Evolutionary conservation across 1,284 basidiomycete genomes (phyloP).

Genomic region (Sporisorium scitamineum): DNA sequence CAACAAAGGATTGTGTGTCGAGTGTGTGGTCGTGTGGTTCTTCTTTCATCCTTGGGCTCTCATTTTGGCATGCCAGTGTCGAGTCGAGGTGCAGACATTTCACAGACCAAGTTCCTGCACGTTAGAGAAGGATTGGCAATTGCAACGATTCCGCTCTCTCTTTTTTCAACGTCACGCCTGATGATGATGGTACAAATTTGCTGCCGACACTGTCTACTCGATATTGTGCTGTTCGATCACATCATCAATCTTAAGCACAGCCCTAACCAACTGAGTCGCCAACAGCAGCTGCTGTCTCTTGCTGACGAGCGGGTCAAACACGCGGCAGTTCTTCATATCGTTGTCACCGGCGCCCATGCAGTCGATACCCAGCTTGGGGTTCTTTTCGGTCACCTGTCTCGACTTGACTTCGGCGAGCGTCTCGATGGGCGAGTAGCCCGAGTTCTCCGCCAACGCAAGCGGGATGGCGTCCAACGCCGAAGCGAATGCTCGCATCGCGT

Average conservation of each 20-base stretch:
- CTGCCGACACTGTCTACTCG: slow-evolving; percentile 22
- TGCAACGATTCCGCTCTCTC: not conserved
- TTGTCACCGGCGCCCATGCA: slow-evolving; percentile 80
- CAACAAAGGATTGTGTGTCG: too few species aligned
- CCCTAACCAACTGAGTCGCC: slow-evolving; percentile 85
- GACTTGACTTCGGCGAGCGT: slow-evolving; percentile 94
- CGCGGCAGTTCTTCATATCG: slow-evolving; percentile 97
- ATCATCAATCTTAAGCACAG: slow-evolving; percentile 70
- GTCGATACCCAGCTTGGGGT: slow-evolving; percentile 90
- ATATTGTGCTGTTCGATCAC: slow-evolving; percentile 66
- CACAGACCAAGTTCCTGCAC: too few species aligned
- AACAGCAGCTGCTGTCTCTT: slow-evolving; percentile 97
- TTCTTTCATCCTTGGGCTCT: too few species aligned
- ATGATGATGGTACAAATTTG: not conserved
- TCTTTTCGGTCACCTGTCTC: slow-evolving; percentile 87
- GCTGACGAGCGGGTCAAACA: slow-evolving; percentile 95
- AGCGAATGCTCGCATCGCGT: slow-evolving; percentile 98
- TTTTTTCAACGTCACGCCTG: not conserved
- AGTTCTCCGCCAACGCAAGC: slow-evolving; percentile 96
- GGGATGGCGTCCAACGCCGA: slow-evolving; percentile 93
- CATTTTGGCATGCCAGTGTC: too few species aligned
- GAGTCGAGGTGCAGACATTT: too few species aligned
- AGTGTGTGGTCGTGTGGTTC: too few species aligned
- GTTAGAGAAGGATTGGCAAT: too few species aligned
- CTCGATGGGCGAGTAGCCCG: slow-evolving; percentile 94